Evolutionary conservation across 345 rosid genomes (phyloP), one percentile per base, ranked within the genome.

Genomic region (Corymbia maculata): DNA sequence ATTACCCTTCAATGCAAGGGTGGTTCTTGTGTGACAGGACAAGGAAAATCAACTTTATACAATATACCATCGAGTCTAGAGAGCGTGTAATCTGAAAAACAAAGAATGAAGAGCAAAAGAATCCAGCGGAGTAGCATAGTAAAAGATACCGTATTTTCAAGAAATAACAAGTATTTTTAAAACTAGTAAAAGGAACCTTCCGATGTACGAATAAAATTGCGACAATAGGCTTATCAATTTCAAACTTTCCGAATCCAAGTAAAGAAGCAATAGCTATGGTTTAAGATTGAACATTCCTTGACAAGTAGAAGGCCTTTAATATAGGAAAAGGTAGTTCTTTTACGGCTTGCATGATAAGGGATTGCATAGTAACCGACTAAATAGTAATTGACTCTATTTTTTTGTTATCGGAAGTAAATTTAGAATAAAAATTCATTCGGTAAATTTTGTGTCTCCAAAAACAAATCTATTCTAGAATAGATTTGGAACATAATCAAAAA

Each of bases 101-200:
- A 28, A 13, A n/a, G 6, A 4, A 64, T 64, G 17, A 75, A 75
- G 82, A 75, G 28, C 49, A 42, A 75, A 42, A 10, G 49, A 75
- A 19, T 36, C 28, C 1, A 42, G 82, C 1, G 4, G 0, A 2
- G 49, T 5, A 75, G 26, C 1, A 9, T 10, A 19, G 4, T 75
- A 19, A 1, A 70, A 10, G 17, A 9, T 4, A 7, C 8, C 45
- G 5, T 61, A 61, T 26, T 61, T 61, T 61, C 15, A 61, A 26
- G 68, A 61, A 61, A 0, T 28, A 26, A 64, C 5, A 0, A 6
- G 9, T n/a, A 28, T 0, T 51, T 51, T 51, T 6, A 52, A 17
- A 14, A 51, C 42, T 36, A 4, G 42, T 36, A 4, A 2, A 36
- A 36, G 42, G 42, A 3, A n/a, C 17, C 19, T 64, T n/a, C 36